Percentiles rank a stretch among this genome's conserved stretches.
Evolutionary conservation across 2,329 filamentous ascomycete genomes (phyloP).

Genomic region (Pseudogymnoascus sp.): DNA sequence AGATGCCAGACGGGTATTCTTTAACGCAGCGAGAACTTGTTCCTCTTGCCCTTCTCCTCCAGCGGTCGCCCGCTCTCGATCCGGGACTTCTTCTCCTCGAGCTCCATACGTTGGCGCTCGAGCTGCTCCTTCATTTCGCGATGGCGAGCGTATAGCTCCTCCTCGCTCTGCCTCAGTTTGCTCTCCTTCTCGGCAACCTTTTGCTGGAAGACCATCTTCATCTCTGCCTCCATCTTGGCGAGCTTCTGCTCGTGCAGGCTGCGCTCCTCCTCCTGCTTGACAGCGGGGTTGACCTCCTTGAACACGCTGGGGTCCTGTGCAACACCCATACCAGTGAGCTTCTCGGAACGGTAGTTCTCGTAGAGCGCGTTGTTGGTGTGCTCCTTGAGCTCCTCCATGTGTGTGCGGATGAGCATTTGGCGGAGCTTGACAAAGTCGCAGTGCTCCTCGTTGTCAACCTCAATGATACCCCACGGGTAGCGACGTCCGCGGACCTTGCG

Average conservation of each 20-base stretch:
- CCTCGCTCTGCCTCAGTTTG: conserved; percentile 98
- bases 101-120: conserved; percentile 84
- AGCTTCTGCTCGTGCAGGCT: conserved; percentile 98
- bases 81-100: conserved; percentile 96
- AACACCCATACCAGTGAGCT: conserved; percentile 97
- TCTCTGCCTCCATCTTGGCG: conserved; percentile 99
- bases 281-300: conserved; percentile 99
- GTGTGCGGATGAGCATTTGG: conserved; percentile 98
- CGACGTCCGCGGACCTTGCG: conserved; percentile 92
- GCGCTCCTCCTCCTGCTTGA: conserved; percentile 99
- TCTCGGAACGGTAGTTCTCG: conserved; percentile 99
- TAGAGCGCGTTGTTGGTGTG: conserved; percentile 98
- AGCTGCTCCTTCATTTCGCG: conserved; percentile 99
- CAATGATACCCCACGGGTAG: conserved; percentile 97
- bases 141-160: conserved; percentile 95
- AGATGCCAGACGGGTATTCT: conserved; percentile 25
- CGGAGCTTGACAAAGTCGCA: conserved; percentile 99
- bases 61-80: conserved; percentile 91
- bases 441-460: conserved; percentile 99
- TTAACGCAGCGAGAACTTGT: conserved; percentile 98
- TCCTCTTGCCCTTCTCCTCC: conserved; percentile 97
- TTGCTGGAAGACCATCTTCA: conserved; percentile 99
- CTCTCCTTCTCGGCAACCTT: conserved; percentile 99
- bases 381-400: conserved; percentile 99
- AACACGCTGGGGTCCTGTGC: conserved; percentile 98